phyloP scores from a whole-genome alignment of 495 filamentous ascomycete genomes.

The Podospora appendiculata region DNA sequence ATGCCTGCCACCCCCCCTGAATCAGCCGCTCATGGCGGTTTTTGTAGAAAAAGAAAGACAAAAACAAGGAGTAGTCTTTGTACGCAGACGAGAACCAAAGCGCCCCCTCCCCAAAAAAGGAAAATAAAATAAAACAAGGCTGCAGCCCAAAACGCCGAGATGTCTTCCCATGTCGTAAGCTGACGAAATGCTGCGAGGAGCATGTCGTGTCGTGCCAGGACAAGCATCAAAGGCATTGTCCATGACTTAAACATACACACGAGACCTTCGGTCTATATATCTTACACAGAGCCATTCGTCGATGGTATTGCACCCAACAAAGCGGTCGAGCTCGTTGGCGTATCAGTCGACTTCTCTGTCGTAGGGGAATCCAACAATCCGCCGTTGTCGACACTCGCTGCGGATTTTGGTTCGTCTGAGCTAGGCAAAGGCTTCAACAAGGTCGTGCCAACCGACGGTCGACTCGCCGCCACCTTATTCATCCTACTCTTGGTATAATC shows the following conservation, averaged over 20 bases:
- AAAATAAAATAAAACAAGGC: too few relatives aligned
- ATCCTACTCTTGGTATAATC: conserved; percentile 56
- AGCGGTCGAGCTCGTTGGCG: conserved; percentile 2
- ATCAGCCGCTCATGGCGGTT: conserved; percentile 1
- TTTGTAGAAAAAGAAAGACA: conserved; percentile 3
- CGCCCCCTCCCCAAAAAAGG: too few relatives aligned
- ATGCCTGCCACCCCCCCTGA: neutral
- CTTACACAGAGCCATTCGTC: conserved; percentile 12
- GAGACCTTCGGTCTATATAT: conserved; percentile 12
- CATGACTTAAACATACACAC: neutral
- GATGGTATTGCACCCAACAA: conserved; percentile 1
- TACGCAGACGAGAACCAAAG: too few relatives aligned
- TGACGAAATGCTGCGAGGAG: too few relatives aligned
- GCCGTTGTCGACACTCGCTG: conserved; percentile 20
- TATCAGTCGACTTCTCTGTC: conserved; percentile 23
- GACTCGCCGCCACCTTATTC: conserved; percentile 34
- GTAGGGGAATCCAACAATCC: conserved; percentile 23
- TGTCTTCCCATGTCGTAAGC: too few relatives aligned
- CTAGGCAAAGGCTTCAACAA: conserved; percentile 25
- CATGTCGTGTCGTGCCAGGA: too few relatives aligned
- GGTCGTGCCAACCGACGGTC: conserved; percentile 26
- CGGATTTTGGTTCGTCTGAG: conserved; percentile 36
- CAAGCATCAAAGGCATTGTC: neutral
- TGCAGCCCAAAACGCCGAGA: too few relatives aligned
- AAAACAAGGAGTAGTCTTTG: neutral